Percentiles rank a stretch among this genome's conserved stretches.
These are phyloP conservation scores for Vigna hirtella DNA, from an alignment of 306 rosid genomes.

Conservation along the genomic window DNA sequence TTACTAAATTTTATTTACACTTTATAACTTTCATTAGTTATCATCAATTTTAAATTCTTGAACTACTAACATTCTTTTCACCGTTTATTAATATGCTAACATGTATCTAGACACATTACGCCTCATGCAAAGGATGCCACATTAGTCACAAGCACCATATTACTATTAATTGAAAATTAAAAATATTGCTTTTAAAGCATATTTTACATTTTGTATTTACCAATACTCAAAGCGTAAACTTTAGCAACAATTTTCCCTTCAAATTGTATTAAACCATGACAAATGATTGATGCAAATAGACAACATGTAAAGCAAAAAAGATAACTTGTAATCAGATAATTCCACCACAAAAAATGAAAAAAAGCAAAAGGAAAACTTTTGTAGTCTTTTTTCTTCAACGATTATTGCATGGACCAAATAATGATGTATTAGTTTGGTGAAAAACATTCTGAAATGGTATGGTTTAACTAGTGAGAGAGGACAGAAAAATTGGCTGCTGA, in stretches of 20 bases:
- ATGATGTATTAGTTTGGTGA: slow-evolving; percentile 15
- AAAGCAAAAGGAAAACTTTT: slow-evolving; percentile 12
- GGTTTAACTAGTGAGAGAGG: slow-evolving; percentile 12
- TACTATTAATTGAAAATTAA: background rate
- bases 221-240: background rate
- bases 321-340: background rate
- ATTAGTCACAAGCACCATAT: background rate
- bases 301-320: background rate
- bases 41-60: background rate
- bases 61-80: background rate
- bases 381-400: background rate
- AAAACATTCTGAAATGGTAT: slow-evolving; percentile 19
- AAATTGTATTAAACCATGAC: background rate
- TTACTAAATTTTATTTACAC: background rate
- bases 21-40: background rate
- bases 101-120: background rate
- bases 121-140: background rate
- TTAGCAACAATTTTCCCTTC: background rate
- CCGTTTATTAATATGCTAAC: background rate
- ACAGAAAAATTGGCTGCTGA: slow-evolving; percentile 28
- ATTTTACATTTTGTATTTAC: no score
- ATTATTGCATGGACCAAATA: slow-evolving; percentile 11
- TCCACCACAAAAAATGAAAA: background rate
- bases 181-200: no score
- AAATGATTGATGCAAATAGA: background rate